Conservation (phyloP, 139 green algal species). For the Chlorella sp. region DNA sequence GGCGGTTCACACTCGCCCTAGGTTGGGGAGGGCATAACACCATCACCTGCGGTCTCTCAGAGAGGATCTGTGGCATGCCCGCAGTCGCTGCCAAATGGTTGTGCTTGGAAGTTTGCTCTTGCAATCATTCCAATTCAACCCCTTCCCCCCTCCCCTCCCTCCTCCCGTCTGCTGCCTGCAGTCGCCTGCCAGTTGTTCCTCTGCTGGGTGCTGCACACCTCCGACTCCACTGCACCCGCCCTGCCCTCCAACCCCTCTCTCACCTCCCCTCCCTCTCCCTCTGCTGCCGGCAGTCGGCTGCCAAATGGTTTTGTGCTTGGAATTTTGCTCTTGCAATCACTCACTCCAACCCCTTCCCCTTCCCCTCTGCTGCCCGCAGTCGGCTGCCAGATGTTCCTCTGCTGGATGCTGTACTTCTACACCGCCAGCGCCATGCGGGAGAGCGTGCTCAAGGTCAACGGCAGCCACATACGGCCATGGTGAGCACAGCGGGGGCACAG, state of each 20-base stretch:
- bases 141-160: too few species aligned
- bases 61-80: too few species aligned
- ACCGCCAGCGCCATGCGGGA: constrained; percentile 89
- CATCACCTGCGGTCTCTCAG: too few species aligned
- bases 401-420: constrained; percentile 97
- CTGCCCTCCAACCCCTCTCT: too few species aligned
- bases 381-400: constrained; percentile 85
- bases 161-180: neutral
- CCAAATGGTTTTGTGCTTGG: too few species aligned
- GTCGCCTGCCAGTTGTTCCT: constrained; percentile 84
- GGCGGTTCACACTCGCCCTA: too few species aligned
- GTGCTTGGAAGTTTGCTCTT: neutral
- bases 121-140: too few species aligned
- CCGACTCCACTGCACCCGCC: too few species aligned
- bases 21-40: too few species aligned
- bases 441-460: constrained; percentile 94
- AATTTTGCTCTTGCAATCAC: neutral
- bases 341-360: neutral
- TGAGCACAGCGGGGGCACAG: constrained; percentile 3
- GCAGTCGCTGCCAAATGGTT: too few species aligned
- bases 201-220: constrained; percentile 93
- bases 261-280: too few species aligned
- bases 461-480: constrained; percentile 90
- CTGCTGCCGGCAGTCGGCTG: too few species aligned
- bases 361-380: neutral